Conservation (phyloP, 1,284 basidiomycete species). For the Dichomitus squalens region DNA sequence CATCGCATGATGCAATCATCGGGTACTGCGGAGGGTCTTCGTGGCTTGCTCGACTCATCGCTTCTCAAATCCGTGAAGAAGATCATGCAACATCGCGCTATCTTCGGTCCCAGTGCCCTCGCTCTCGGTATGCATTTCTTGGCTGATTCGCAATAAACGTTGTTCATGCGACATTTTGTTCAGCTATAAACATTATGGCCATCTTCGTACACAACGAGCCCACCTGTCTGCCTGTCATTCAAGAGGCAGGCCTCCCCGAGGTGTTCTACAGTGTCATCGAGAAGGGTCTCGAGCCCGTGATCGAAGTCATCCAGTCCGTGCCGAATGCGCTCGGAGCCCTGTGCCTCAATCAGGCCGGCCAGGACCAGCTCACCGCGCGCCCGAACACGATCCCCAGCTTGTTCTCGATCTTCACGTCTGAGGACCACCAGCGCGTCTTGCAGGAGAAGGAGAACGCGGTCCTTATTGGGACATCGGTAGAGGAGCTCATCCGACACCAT, state of each 20-base stretch:
- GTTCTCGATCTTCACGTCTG: constrained; percentile 86
- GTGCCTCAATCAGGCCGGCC: constrained; percentile 91
- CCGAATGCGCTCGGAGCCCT: constrained; percentile 97
- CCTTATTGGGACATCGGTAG: constrained; percentile 86
- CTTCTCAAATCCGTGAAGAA: constrained; percentile 86
- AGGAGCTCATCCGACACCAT: constrained; percentile 97
- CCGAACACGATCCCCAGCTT: constrained; percentile 84
- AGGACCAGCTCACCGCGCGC: constrained; percentile 78
- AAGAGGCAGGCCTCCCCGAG: constrained; percentile 91
- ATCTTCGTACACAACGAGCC: constrained; percentile 99
- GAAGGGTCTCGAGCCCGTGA: constrained; percentile 81
- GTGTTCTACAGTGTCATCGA: constrained; percentile 88
- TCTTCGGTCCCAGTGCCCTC: constrained; percentile 89
- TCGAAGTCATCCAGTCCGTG: constrained; percentile 91
- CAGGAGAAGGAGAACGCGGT: constrained; percentile 94
- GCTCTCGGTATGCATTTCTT: constrained; percentile 62
- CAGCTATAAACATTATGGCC: constrained; percentile 96
- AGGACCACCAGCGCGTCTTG: constrained; percentile 84
- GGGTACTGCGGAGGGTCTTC: constrained; percentile 91
- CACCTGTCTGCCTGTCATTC: constrained; percentile 89
- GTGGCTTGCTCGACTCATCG: constrained; percentile 93
- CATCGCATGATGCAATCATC: constrained; percentile 97
- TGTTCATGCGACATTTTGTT: constrained; percentile 1
- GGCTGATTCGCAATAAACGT: neutral
- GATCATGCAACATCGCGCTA: constrained; percentile 80